Percentiles rank a stretch among this genome's conserved stretches.
These are phyloP conservation scores for Pyrus pyrifolia DNA, from an alignment of 306 rosid genomes.

Conservation along the genomic window DNA sequence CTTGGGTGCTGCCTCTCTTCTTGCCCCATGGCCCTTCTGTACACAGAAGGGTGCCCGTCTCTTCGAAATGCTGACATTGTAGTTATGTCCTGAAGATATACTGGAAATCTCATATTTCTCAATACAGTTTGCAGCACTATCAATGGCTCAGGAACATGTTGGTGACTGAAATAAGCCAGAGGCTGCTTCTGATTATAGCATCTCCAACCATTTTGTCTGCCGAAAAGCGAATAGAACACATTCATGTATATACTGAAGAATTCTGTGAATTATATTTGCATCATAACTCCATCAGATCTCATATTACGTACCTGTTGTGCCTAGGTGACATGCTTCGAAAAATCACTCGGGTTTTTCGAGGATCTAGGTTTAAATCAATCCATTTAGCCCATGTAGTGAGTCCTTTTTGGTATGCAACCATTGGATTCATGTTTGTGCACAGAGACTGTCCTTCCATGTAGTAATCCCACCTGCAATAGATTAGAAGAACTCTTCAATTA, in stretches of 20 bases:
- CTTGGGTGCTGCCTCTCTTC: slow-evolving; percentile 51
- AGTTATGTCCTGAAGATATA: slow-evolving; percentile 78
- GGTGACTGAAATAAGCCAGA: slow-evolving; percentile 59
- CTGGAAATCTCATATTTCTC: slow-evolving; percentile 82
- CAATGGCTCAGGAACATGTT: slow-evolving; percentile 69
- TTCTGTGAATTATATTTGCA: neutral
- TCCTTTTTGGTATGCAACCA: slow-evolving; percentile 94
- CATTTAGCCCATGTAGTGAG: slow-evolving; percentile 96
- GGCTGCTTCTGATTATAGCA: slow-evolving; percentile 89
- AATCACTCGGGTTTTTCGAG: slow-evolving; percentile 52
- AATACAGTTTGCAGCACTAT: slow-evolving; percentile 64
- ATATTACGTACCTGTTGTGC: slow-evolving; percentile 70
- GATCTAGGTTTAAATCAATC: slow-evolving; percentile 78
- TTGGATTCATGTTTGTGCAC: slow-evolving; percentile 64
- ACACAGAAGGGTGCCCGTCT: slow-evolving; percentile 94
- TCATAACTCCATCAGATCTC: neutral
- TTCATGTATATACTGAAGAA: neutral
- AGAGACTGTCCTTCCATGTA: slow-evolving; percentile 64
- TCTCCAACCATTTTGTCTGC: slow-evolving; percentile 88
- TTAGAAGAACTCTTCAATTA: neutral
- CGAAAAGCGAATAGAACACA: neutral
- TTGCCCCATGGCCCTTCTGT: slow-evolving; percentile 46
- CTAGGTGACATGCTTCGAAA: slow-evolving; percentile 95
- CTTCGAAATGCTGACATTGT: slow-evolving; percentile 72
- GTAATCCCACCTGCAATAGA: slow-evolving; percentile 78